A percentile compares a stretch with the other conserved stretches of the same genome.
Conservation (phyloP, 768 basidiomycete genomes). For the Kwoniella dejecticola region DNA sequence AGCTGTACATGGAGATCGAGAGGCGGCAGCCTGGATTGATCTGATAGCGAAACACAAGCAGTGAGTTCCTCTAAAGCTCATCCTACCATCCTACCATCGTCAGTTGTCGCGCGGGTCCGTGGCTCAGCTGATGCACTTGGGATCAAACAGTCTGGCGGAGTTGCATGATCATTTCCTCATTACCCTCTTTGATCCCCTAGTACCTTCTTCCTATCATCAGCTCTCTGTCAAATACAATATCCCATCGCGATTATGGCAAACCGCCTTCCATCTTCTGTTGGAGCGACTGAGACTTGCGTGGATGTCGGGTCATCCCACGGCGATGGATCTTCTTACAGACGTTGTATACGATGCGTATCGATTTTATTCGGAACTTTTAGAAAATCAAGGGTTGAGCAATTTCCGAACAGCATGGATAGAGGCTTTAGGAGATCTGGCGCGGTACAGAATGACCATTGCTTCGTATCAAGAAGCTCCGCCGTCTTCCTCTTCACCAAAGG, state of each 20-base stretch:
- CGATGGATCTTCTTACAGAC: conserved; percentile 84
- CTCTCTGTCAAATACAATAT: conserved; percentile 96
- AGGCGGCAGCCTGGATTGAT: conserved; percentile 56
- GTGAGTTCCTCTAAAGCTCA: too few species aligned
- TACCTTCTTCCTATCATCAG: conserved; percentile 83
- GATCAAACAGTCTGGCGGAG: conserved; percentile 73
- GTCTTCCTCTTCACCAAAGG: background rate
- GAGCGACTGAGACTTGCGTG: conserved; percentile 86
- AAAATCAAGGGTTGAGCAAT: conserved; percentile 68
- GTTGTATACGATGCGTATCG: conserved; percentile 94
- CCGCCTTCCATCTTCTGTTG: conserved; percentile 84
- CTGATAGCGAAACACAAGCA: conserved; percentile 70
- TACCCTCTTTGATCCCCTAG: conserved; percentile 78
- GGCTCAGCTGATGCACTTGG: too few species aligned
- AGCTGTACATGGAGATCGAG: conserved; percentile 25
- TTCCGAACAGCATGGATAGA: conserved; percentile 91
- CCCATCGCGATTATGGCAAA: conserved; percentile 87
- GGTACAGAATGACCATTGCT: conserved; percentile 96
- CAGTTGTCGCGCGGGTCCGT: background rate
- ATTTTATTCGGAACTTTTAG: conserved; percentile 86
- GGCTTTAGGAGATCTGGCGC: conserved; percentile 90
- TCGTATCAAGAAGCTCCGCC: conserved; percentile 61
- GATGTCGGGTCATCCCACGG: conserved; percentile 58
- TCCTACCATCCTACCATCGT: background rate
- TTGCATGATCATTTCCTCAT: conserved; percentile 83